A percentile compares a stretch with the other conserved stretches of the same genome.
Conservation (phyloP, 2,329 filamentous ascomycete species). For the Ceratocystis huliohia region DNA sequence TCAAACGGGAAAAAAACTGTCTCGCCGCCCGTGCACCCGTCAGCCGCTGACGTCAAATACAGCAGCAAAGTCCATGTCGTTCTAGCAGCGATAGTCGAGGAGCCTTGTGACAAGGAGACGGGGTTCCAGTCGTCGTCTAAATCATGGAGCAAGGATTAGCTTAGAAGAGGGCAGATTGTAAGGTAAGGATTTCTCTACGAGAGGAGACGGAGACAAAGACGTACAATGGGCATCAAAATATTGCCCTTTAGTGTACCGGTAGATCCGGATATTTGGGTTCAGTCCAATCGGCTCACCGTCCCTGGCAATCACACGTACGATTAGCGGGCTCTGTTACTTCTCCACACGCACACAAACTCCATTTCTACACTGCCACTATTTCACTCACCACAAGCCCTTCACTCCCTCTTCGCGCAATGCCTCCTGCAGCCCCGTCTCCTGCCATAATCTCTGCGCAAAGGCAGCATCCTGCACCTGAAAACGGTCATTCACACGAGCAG, state of each 20-base stretch:
- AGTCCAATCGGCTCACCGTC: slow-evolving; percentile 72
- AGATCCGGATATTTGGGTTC: slow-evolving; percentile 79
- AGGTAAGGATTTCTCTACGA: background rate
- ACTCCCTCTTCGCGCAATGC: slow-evolving; percentile 35
- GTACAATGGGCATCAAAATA: slow-evolving; percentile 88
- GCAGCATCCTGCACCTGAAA: slow-evolving; percentile 65
- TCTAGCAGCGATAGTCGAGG: slow-evolving; percentile 30
- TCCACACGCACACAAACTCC: background rate
- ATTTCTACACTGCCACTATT: background rate
- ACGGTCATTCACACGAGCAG: slow-evolving; percentile 76
- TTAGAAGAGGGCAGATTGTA: too few species aligned
- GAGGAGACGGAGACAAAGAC: slow-evolving; percentile 28
- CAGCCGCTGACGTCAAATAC: slow-evolving; percentile 64
- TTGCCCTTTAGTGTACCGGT: slow-evolving; percentile 73
- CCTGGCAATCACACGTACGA: slow-evolving; percentile 37
- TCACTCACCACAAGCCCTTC: slow-evolving; percentile 34
- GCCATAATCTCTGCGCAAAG: slow-evolving; percentile 69
- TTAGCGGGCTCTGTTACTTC: too few species aligned
- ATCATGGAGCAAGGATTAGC: background rate
- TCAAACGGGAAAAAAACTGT: slow-evolving; percentile 81
- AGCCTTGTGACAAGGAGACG: slow-evolving; percentile 40
- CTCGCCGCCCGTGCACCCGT: slow-evolving; percentile 71
- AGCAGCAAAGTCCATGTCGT: slow-evolving; percentile 89
- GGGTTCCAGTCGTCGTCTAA: slow-evolving; percentile 78
- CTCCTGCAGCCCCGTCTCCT: slow-evolving; percentile 58